phyloP scores from a whole-genome alignment of 805 yeast species.

The Candida multigemmis region DNA sequence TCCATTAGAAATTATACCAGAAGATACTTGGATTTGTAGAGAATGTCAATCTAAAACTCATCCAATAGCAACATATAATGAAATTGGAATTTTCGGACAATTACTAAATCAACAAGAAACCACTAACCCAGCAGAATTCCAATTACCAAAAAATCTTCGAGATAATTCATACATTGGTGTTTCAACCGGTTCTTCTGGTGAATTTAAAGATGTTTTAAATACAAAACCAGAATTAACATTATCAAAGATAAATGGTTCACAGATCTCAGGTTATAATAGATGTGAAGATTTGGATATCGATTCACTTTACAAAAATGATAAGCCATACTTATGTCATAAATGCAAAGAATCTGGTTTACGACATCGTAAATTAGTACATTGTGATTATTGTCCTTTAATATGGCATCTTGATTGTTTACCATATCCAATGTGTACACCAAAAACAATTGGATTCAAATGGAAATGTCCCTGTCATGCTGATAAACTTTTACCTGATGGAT shows the following conservation, averaged over 20 bases:
- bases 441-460: constrained; percentile 76
- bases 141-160: constrained; percentile 58
- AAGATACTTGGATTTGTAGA: constrained; percentile 82
- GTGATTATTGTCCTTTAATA: constrained; percentile 74
- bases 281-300: constrained; percentile 53
- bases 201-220: constrained; percentile 44
- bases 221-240: constrained; percentile 41
- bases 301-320: constrained; percentile 53
- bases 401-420: constrained; percentile 88
- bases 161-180: constrained; percentile 66
- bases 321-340: constrained; percentile 61
- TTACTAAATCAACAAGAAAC: constrained; percentile 62
- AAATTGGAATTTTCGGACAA: constrained; percentile 43
- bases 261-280: constrained; percentile 26
- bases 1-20: constrained; percentile 80
- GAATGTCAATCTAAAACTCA: constrained; percentile 51
- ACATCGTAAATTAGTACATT: constrained; percentile 50
- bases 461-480: constrained; percentile 83
- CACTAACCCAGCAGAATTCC: constrained; percentile 30
- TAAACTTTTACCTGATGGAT: constrained; percentile 30
- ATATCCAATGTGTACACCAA: constrained; percentile 66
- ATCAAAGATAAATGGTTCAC: constrained; percentile 19
- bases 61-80: constrained; percentile 16
- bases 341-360: constrained; percentile 67
- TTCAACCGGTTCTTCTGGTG: constrained; percentile 56